Evolutionary conservation across 1,284 basidiomycete genomes (phyloP).

Genomic region (Gomphus bonarii): DNA sequence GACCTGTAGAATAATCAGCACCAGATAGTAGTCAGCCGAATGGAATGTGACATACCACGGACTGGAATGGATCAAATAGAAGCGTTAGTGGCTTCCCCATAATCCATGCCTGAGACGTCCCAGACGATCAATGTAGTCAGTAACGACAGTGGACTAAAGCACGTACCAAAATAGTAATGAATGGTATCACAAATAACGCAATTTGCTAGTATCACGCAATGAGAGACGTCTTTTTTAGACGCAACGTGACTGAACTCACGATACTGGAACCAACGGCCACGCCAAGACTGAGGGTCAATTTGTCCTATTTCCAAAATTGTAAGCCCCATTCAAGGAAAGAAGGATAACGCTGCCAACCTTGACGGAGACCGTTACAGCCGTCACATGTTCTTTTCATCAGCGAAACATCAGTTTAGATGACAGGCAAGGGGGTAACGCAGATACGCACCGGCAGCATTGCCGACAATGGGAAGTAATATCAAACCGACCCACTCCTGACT

Average conservation of each 20-base stretch:
- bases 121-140: slow-evolving; percentile 37
- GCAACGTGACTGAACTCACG: slow-evolving; percentile 32
- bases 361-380: slow-evolving; percentile 80
- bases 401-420: not conserved
- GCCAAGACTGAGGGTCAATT: slow-evolving; percentile 62
- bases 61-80: slow-evolving; percentile 59
- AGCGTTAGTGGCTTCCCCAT: slow-evolving; percentile 55
- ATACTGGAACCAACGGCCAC: slow-evolving; percentile 90
- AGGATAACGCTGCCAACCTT: slow-evolving; percentile 40
- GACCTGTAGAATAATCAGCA: slow-evolving; percentile 22
- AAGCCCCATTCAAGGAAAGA: slow-evolving; percentile 18
- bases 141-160: slow-evolving; percentile 1
- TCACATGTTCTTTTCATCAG: slow-evolving; percentile 70
- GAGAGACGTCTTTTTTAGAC: not conserved
- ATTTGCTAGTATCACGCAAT: slow-evolving; percentile 56
- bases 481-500: slow-evolving; percentile 76
- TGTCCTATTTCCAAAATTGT: slow-evolving; percentile 30
- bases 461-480: slow-evolving; percentile 82
- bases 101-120: slow-evolving; percentile 35
- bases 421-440: slow-evolving; percentile 2
- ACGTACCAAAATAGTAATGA: slow-evolving; percentile 34
- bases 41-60: slow-evolving; percentile 34
- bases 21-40: not conserved
- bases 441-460: slow-evolving; percentile 64
- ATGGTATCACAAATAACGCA: slow-evolving; percentile 75